phyloP scores from a whole-genome alignment of 140 eudicot species.

The Anethum foeniculum region DNA sequence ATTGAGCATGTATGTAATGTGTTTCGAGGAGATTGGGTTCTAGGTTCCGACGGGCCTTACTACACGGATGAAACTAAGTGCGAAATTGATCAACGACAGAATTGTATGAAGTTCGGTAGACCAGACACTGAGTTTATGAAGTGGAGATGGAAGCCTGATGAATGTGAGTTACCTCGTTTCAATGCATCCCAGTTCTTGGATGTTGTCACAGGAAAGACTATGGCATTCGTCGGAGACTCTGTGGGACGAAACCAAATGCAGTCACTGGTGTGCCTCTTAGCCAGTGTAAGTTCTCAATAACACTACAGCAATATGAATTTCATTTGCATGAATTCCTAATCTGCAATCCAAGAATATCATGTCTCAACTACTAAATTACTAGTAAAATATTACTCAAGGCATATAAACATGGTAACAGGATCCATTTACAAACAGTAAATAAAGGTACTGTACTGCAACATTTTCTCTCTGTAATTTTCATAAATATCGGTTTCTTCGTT shows the following conservation, averaged over 20 bases:
- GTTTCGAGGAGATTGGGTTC: conserved; percentile 69
- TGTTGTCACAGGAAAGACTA: conserved; percentile 48
- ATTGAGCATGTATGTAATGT: conserved; percentile 39
- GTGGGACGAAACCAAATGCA: conserved; percentile 84
- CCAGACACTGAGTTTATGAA: conserved; percentile 70
- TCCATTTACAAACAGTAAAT: neutral
- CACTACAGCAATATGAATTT: conserved; percentile 2
- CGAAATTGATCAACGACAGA: conserved; percentile 61
- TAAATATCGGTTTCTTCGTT: neutral
- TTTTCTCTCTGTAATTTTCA: neutral
- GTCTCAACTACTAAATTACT: neutral
- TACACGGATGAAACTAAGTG: conserved; percentile 65
- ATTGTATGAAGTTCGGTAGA: conserved; percentile 77
- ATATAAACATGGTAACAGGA: neutral
- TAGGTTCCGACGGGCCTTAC: conserved; percentile 51
- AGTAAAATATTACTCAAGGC: neutral
- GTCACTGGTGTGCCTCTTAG: conserved; percentile 70
- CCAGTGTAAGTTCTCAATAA: conserved; percentile 43
- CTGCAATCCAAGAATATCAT: neutral
- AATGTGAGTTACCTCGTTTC: conserved; percentile 69
- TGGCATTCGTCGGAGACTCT: conserved; percentile 73
- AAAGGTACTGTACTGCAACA: neutral
- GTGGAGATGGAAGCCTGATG: conserved; percentile 86
- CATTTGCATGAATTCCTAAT: conserved; percentile 18
- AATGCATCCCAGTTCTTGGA: conserved; percentile 63